A percentile compares a stretch with the other conserved stretches of the same genome.
Conservation (phyloP, 345 rosid genomes). For the Arabidopsis thaliana region DNA sequence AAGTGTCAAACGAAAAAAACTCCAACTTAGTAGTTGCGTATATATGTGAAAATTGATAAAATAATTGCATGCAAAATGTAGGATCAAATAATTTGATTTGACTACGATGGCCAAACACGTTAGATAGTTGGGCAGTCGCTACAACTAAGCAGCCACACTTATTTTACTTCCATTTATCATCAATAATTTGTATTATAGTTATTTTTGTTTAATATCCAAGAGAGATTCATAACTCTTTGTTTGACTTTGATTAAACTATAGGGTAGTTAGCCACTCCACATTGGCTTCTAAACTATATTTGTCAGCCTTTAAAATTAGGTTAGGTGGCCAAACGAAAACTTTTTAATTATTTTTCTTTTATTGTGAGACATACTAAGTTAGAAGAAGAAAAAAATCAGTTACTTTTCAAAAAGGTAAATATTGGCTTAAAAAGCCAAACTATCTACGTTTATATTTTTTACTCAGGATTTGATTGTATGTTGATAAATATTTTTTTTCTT, state of each 20-base stretch:
- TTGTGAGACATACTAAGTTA: neutral
- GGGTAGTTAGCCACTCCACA: slow-evolving; percentile 26
- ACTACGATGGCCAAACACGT: slow-evolving; percentile 45
- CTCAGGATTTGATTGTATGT: neutral
- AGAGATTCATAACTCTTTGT: slow-evolving; percentile 5
- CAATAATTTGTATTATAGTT: slow-evolving; percentile 17
- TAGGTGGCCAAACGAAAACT: slow-evolving; percentile 26
- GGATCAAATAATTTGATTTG: slow-evolving; percentile 42
- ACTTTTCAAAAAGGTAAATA: neutral
- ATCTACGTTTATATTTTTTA: neutral
- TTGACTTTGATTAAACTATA: slow-evolving; percentile 35
- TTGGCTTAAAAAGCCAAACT: neutral
- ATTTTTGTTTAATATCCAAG: neutral
- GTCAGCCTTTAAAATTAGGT: slow-evolving; percentile 15
- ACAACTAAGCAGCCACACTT: slow-evolving; percentile 35
- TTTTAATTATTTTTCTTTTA: neutral
- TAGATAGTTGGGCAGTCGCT: slow-evolving; percentile 46
- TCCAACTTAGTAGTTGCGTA: neutral
- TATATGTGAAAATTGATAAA: neutral
- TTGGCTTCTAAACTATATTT: slow-evolving; percentile 7
- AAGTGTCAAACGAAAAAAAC: too few species aligned
- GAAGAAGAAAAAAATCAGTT: neutral
- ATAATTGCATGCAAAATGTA: slow-evolving; percentile 1
- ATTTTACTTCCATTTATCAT: slow-evolving; percentile 14
- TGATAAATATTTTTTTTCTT: neutral